Conservation (phyloP, 371 early-diverging fungal species). For the Catenaria anguillulae region DNA sequence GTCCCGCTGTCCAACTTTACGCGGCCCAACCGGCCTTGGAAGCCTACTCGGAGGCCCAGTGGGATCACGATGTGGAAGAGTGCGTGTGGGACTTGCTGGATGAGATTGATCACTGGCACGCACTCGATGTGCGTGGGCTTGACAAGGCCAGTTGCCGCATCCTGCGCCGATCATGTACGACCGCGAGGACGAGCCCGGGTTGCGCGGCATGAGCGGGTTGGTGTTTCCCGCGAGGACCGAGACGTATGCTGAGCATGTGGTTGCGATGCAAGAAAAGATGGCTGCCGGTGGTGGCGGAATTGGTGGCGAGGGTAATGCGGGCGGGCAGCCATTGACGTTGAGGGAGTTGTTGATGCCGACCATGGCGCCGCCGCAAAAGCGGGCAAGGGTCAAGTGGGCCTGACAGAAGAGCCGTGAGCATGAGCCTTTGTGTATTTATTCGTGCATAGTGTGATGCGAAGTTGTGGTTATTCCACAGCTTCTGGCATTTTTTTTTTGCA, state of each 20-base stretch:
- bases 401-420: not conserved
- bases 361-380: not conserved
- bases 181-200: not conserved
- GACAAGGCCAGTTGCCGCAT: not conserved
- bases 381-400: not conserved
- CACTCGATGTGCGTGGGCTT: not conserved
- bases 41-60: constrained; percentile 41
- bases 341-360: not conserved
- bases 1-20: too few species aligned
- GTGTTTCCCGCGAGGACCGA: not conserved
- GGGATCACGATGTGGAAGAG: constrained; percentile 47
- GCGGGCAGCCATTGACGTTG: too few species aligned
- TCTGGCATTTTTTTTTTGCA: too few species aligned
- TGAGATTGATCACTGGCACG: constrained; percentile 33
- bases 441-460: too few species aligned
- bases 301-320: too few species aligned
- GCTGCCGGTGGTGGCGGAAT: too few species aligned
- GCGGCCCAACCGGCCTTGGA: too few species aligned
- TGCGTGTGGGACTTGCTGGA: constrained; percentile 48
- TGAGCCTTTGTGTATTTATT: not conserved
- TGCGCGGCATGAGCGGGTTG: not conserved
- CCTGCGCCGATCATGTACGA: not conserved
- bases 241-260: not conserved
- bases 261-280: not conserved
- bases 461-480: too few species aligned